phyloP scores from a whole-genome alignment of 1,139 yeast genomes.

The Hemisphaericaspora xylofermentans region DNA sequence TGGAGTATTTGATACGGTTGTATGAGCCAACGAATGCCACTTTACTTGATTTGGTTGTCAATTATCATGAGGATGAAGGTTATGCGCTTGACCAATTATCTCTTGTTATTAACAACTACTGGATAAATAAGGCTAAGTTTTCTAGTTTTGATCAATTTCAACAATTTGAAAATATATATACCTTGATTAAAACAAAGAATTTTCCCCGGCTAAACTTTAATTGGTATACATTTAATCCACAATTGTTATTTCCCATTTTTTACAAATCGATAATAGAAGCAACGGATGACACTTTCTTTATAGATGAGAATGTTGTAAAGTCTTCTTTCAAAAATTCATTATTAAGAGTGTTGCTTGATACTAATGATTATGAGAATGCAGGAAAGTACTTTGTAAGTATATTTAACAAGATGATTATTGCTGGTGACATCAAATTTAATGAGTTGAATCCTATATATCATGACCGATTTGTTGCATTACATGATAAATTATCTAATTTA shows the following conservation, averaged over 20 bases:
- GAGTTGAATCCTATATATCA: slow-evolving; percentile 14
- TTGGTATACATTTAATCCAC: slow-evolving; percentile 24
- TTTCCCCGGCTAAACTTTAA: slow-evolving; percentile 14
- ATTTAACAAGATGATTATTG: slow-evolving; percentile 6
- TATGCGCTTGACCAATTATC: background rate
- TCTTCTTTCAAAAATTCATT: slow-evolving; percentile 9
- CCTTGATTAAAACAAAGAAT: slow-evolving; percentile 13
- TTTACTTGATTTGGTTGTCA: background rate
- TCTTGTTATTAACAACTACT: slow-evolving; percentile 17
- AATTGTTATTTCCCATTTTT: slow-evolving; percentile 26
- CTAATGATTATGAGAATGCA: background rate
- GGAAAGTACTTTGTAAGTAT: slow-evolving; percentile 9
- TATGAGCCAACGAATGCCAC: slow-evolving; percentile 1
- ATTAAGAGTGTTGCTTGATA: slow-evolving; percentile 3
- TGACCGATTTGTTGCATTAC: slow-evolving; percentile 5
- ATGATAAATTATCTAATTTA: slow-evolving; percentile 5
- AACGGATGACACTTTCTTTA: background rate
- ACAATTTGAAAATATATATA: slow-evolving; percentile 24
- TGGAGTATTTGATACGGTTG: background rate
- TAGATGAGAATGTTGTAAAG: slow-evolving; percentile 1
- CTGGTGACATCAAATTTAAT: slow-evolving; percentile 4
- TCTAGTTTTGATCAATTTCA: slow-evolving; percentile 13
- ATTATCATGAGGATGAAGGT: background rate
- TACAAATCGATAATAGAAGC: slow-evolving; percentile 15
- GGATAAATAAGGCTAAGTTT: slow-evolving; percentile 21